Conservation (phyloP, 2,329 filamentous ascomycete species). For the Penicillium sp. region DNA sequence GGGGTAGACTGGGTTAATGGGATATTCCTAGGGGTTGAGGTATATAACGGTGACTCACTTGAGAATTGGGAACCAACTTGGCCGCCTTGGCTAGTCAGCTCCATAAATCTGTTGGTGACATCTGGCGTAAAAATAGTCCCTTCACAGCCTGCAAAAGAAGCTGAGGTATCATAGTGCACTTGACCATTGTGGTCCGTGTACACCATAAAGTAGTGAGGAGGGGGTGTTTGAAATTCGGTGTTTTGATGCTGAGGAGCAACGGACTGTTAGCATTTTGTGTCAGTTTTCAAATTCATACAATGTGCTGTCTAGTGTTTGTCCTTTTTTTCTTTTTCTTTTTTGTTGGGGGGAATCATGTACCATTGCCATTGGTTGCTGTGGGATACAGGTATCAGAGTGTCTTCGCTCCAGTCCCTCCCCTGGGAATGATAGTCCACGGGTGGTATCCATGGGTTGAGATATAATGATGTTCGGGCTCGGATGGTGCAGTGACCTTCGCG, state of each 20-base stretch:
- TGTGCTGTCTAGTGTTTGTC: neutral
- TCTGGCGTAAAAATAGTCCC: slow-evolving; percentile 39
- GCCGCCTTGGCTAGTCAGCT: slow-evolving; percentile 24
- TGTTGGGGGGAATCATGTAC: slow-evolving; percentile 9
- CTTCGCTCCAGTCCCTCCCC: slow-evolving; percentile 21
- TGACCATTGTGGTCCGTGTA: slow-evolving; percentile 40
- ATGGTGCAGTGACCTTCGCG: neutral
- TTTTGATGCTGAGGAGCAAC: slow-evolving; percentile 18
- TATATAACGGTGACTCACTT: slow-evolving; percentile 23
- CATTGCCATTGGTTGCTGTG: slow-evolving; percentile 16
- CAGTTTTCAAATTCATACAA: neutral
- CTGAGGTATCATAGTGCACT: slow-evolving; percentile 33
- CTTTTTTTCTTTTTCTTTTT: too few species aligned
- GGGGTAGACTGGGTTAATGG: neutral
- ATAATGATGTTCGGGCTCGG: neutral
- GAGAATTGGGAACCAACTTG: slow-evolving; percentile 24
- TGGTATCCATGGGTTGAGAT: slow-evolving; percentile 16
- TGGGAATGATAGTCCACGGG: slow-evolving; percentile 11
- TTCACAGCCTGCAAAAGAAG: slow-evolving; percentile 35
- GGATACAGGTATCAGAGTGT: slow-evolving; percentile 23
- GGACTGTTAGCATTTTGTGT: slow-evolving; percentile 13
- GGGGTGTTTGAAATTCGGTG: slow-evolving; percentile 25
- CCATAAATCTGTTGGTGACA: slow-evolving; percentile 38
- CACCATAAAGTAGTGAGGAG: slow-evolving; percentile 40
- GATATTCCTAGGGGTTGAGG: neutral